These are phyloP conservation scores for Epichloe sylvatica DNA, from an alignment of 2,329 filamentous ascomycete species.

Conservation along the genomic window DNA sequence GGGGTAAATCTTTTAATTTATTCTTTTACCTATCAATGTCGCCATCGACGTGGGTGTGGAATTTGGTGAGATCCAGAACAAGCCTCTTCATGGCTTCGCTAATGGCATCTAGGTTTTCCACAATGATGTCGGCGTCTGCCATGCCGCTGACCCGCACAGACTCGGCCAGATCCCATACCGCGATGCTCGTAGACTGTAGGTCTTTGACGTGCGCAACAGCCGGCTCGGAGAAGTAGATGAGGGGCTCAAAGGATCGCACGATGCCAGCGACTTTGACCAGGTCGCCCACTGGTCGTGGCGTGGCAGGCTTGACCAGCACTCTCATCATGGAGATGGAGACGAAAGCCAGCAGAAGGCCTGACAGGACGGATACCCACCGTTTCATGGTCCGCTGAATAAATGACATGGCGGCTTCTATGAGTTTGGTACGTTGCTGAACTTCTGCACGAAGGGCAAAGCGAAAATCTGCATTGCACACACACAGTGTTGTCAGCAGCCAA, in stretches of 20 bases:
- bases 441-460: conserved; percentile 79
- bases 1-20: not conserved
- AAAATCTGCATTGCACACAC: conserved; percentile 48
- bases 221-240: conserved; percentile 89
- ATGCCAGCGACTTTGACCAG: conserved; percentile 82
- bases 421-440: conserved; percentile 74
- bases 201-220: conserved; percentile 76
- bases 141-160: conserved; percentile 81
- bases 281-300: conserved; percentile 36
- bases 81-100: conserved; percentile 76
- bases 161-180: conserved; percentile 89
- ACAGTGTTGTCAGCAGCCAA: not conserved
- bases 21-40: conserved; percentile 63
- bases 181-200: conserved; percentile 79
- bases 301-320: conserved; percentile 54
- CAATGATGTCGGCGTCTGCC: conserved; percentile 77
- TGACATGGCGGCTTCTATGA: conserved; percentile 59
- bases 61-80: conserved; percentile 73
- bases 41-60: conserved; percentile 86
- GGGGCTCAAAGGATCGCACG: conserved; percentile 80
- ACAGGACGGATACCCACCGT: conserved; percentile 54
- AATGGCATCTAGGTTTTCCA: conserved; percentile 69
- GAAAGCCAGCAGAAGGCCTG: conserved; percentile 46
- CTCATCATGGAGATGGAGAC: conserved; percentile 52
- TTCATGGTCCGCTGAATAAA: conserved; percentile 52